Conservation (phyloP, 2,329 filamentous ascomycete genomes). For the Colletotrichum lentis region DNA sequence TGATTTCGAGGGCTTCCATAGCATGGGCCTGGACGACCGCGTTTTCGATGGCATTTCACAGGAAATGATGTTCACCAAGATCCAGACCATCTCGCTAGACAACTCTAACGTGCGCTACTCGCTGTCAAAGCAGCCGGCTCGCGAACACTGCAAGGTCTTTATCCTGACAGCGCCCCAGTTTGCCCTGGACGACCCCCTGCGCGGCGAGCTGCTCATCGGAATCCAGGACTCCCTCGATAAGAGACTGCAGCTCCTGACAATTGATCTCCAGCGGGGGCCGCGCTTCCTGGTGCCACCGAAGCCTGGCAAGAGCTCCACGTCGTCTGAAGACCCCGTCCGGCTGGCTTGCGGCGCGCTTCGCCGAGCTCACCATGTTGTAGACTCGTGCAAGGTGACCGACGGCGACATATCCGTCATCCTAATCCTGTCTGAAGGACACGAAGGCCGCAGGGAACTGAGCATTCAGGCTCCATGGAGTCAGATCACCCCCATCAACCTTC, state of each 20-base stretch:
- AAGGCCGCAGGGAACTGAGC: conserved; percentile 72
- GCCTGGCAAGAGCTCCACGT: conserved; percentile 41
- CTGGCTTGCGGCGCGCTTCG: conserved; percentile 61
- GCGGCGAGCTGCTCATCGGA: conserved; percentile 69
- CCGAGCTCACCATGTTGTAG: conserved; percentile 72
- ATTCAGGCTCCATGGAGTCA: conserved; percentile 80
- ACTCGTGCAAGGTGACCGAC: conserved; percentile 76
- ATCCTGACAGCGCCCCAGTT: conserved; percentile 69
- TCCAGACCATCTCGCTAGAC: conserved; percentile 72
- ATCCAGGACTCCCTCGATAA: conserved; percentile 75
- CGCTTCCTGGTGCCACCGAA: conserved; percentile 39
- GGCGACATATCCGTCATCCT: conserved; percentile 73
- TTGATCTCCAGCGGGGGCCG: conserved; percentile 55
- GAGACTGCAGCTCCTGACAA: conserved; percentile 71
- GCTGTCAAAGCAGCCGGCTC: conserved; percentile 60
- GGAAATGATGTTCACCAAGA: conserved; percentile 75
- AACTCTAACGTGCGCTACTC: conserved; percentile 69
- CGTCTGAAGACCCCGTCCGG: conserved; percentile 47
- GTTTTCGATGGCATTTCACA: conserved; percentile 74
- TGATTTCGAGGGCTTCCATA: conserved; percentile 73
- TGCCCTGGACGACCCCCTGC: conserved; percentile 61
- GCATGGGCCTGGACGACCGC: conserved; percentile 76
- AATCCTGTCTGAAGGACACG: conserved; percentile 70
- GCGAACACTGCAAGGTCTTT: conserved; percentile 69
- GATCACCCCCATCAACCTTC: conserved; percentile 71